Evolutionary conservation across 2,329 filamentous ascomycete genomes (phyloP).

Genomic region (Teratosphaeria gauchensis): DNA sequence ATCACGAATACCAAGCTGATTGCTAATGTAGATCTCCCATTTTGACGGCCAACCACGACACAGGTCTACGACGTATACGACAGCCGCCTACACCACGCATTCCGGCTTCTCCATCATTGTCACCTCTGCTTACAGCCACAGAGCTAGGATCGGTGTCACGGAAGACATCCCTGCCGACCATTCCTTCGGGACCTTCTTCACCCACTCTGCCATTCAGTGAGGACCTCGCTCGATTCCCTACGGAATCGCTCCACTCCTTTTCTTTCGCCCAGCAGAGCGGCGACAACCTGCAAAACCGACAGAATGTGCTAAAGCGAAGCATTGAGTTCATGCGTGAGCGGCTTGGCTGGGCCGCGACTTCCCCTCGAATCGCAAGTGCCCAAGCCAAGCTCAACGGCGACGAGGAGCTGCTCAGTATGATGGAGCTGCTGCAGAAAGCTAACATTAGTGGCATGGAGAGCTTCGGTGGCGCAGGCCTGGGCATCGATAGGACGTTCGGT

Average conservation of each 20-base stretch:
- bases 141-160: constrained; percentile 42
- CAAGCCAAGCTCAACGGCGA: constrained; percentile 77
- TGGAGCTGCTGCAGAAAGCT: constrained; percentile 75
- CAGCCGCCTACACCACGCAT: constrained; percentile 54
- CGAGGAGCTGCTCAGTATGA: constrained; percentile 77
- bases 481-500: constrained; percentile 12
- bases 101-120: constrained; percentile 49
- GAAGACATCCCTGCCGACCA: constrained; percentile 35
- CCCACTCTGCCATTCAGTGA: constrained; percentile 66
- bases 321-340: constrained; percentile 95
- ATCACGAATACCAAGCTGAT: constrained; percentile 1
- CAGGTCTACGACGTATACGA: constrained; percentile 82
- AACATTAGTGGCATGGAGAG: constrained; percentile 61
- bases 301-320: constrained; percentile 85
- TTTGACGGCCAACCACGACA: constrained; percentile 47
- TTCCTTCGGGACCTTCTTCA: constrained; percentile 46
- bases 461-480: constrained; percentile 2
- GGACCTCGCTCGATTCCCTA: constrained; percentile 84
- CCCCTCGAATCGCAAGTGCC: constrained; percentile 68
- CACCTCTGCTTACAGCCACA: constrained; percentile 61
- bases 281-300: constrained; percentile 80
- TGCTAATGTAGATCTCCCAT: constrained; percentile 58
- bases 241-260: constrained; percentile 94
- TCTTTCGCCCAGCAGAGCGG: constrained; percentile 95
- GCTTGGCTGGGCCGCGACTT: constrained; percentile 68